Percentiles rank a stretch among this genome's conserved stretches.
These are phyloP conservation scores for Chrysanthemum makinoi DNA, from an alignment of 129 eudicot species.

Conservation along the genomic window DNA sequence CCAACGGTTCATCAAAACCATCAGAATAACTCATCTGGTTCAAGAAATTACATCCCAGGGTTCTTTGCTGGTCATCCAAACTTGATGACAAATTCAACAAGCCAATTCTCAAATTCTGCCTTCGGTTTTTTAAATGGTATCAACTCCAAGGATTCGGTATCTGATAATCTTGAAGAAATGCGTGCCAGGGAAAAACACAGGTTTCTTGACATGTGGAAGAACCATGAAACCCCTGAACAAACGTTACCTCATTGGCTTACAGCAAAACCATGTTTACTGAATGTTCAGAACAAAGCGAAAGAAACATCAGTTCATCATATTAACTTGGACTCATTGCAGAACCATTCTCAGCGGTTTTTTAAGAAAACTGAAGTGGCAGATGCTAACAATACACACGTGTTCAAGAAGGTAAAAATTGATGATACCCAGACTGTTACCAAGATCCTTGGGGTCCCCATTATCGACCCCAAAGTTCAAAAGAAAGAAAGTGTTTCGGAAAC, in stretches of 20 bases:
- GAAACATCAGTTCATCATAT: conserved; percentile 38
- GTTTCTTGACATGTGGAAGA: conserved; percentile 37
- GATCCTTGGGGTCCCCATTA: conserved; percentile 43
- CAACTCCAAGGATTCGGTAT: conserved; percentile 11
- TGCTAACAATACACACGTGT: conserved; percentile 12
- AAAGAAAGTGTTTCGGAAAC: conserved; percentile 19
- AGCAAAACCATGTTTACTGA: conserved; percentile 26
- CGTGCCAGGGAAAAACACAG: conserved; percentile 19
- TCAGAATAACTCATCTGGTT: conserved; percentile 26
- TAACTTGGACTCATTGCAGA: conserved; percentile 59
- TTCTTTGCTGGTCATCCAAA: conserved; percentile 29
- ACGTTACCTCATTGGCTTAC: conserved; percentile 40
- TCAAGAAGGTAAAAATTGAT: conserved; percentile 22
- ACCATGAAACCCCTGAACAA: conserved; percentile 34
- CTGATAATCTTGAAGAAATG: conserved; percentile 12
- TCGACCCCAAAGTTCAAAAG: conserved; percentile 21
- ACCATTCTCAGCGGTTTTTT: conserved; percentile 60
- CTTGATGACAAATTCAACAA: conserved; percentile 12
- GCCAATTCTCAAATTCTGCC: conserved; percentile 17
- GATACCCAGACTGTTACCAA: conserved; percentile 15
- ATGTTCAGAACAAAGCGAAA: conserved; percentile 29
- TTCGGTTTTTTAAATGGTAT: conserved; percentile 22
- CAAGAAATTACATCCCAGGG: conserved; percentile 27
- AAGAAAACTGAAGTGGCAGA: conserved; percentile 32
- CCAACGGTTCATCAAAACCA: conserved; percentile 19